These are phyloP conservation scores for Lodderomyces parapsilosis DNA, from an alignment of 1,139 yeast species.

Conservation along the genomic window DNA sequence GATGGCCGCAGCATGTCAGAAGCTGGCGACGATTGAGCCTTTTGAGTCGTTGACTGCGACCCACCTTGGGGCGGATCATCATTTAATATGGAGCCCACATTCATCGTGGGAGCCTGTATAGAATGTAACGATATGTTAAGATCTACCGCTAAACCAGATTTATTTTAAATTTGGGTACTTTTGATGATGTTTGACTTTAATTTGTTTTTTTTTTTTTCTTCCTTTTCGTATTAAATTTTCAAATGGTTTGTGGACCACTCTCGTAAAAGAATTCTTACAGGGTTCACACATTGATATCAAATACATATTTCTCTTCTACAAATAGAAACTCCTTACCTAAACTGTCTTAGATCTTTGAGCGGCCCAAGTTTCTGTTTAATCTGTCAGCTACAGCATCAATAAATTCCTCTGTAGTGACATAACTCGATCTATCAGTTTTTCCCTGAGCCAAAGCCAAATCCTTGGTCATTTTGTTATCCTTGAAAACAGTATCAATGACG, in stretches of 20 bases:
- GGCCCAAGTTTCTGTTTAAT: slow-evolving; percentile 31
- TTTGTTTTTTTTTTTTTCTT: not conserved
- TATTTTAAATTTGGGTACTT: too few species aligned
- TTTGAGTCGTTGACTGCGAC: slow-evolving; percentile 4
- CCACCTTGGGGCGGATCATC: slow-evolving; percentile 34
- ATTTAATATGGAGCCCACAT: slow-evolving; percentile 48
- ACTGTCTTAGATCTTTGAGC: not conserved
- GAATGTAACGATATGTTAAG: too few species aligned
- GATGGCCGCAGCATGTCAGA: not conserved
- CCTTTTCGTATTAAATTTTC: not conserved
- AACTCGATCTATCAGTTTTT: slow-evolving; percentile 73
- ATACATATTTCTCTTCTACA: not conserved
- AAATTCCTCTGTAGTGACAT: slow-evolving; percentile 89
- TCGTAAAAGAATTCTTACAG: not conserved
- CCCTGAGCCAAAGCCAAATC: slow-evolving; percentile 90
- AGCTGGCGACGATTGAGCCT: slow-evolving; percentile 3
- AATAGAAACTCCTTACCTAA: not conserved
- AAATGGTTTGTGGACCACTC: not conserved
- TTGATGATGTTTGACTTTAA: not conserved
- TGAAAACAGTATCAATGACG: slow-evolving; percentile 79
- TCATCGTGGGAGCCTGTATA: slow-evolving; percentile 28
- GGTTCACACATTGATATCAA: not conserved
- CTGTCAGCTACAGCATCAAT: slow-evolving; percentile 67
- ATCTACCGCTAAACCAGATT: too few species aligned
- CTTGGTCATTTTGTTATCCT: slow-evolving; percentile 90